Percentiles rank a stretch among this genome's conserved stretches.
phyloP scores from a whole-genome alignment of 768 basidiomycete species.

The Pleurotus ostreatus region DNA sequence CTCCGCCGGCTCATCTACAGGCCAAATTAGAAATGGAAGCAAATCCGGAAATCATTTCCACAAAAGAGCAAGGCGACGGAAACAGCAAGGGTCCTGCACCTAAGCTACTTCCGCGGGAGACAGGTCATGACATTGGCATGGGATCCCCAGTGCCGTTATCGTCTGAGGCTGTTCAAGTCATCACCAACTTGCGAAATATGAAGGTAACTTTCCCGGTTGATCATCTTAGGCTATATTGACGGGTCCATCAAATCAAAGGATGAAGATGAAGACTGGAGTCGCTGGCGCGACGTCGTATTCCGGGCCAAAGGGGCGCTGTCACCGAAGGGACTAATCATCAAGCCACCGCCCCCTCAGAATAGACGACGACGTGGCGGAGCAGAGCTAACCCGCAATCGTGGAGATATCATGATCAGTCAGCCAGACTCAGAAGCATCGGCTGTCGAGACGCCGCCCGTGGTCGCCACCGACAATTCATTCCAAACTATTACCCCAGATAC shows the following conservation, averaged over 20 bases:
- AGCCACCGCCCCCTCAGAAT: conserved; percentile 59
- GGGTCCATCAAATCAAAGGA: conserved; percentile 45
- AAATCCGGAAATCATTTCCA: conserved; percentile 44
- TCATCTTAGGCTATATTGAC: neutral
- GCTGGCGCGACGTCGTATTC: conserved; percentile 85
- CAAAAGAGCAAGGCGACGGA: conserved; percentile 11
- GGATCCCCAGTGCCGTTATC: conserved; percentile 81
- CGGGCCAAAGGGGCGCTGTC: conserved; percentile 63
- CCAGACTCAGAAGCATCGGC: neutral
- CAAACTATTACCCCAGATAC: conserved; percentile 8
- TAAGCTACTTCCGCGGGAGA: conserved; percentile 74
- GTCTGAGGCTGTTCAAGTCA: conserved; percentile 71
- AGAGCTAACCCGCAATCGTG: conserved; percentile 21
- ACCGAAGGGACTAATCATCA: conserved; percentile 37
- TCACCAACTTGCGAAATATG: conserved; percentile 75
- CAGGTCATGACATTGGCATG: conserved; percentile 85
- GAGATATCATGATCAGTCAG: conserved; percentile 13
- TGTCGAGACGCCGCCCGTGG: neutral
- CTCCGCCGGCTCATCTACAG: conserved; percentile 47
- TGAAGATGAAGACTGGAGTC: conserved; percentile 83
- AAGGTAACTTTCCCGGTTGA: conserved; percentile 45
- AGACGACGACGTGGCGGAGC: conserved; percentile 55
- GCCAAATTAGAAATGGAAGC: conserved; percentile 30
- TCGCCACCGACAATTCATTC: neutral
- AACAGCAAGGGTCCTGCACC: conserved; percentile 10